phyloP scores from a whole-genome alignment of 1,284 basidiomycete species.

The Volvariella volvacea region DNA sequence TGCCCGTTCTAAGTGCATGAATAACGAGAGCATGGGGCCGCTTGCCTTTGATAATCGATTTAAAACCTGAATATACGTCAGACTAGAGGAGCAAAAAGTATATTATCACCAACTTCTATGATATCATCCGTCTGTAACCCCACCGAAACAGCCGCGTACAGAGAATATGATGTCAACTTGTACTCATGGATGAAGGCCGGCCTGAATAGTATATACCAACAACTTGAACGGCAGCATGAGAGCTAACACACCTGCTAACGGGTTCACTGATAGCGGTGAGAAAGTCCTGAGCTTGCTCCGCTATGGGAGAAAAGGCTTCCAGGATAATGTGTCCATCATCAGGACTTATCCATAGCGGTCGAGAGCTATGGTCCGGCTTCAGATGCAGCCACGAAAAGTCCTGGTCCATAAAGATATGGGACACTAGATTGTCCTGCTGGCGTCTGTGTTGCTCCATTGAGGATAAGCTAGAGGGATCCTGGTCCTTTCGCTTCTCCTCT shows the following conservation, averaged over 20 bases:
- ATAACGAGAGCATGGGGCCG: background rate
- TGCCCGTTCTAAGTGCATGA: background rate
- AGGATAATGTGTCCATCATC: conserved; percentile 93
- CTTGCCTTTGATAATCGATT: conserved; percentile 81
- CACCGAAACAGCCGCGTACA: conserved; percentile 98
- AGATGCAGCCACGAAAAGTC: conserved; percentile 84
- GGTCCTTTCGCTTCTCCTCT: conserved; percentile 38
- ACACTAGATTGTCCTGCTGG: conserved; percentile 67
- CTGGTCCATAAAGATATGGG: conserved; percentile 72
- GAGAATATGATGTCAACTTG: conserved; percentile 95
- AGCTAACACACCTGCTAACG: conserved; percentile 75
- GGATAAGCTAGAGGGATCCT: conserved; percentile 34
- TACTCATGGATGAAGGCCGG: conserved; percentile 99
- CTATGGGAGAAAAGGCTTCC: conserved; percentile 94
- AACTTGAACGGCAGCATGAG: conserved; percentile 7
- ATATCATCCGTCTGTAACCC: conserved; percentile 98
- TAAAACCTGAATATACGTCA: conserved; percentile 43
- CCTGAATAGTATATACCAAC: conserved; percentile 33
- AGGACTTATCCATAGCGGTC: conserved; percentile 93
- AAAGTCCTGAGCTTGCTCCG: conserved; percentile 98
- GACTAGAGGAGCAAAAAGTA: conserved; percentile 16
- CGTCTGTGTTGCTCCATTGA: conserved; percentile 54
- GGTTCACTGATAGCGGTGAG: conserved; percentile 98
- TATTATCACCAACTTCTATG: conserved; percentile 74
- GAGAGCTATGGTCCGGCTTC: conserved; percentile 83